Base-by-base conservation (phyloP, 2,329 filamentous ascomycete genomes). In the Immersiporthe knoxdaviesiana region DNA sequence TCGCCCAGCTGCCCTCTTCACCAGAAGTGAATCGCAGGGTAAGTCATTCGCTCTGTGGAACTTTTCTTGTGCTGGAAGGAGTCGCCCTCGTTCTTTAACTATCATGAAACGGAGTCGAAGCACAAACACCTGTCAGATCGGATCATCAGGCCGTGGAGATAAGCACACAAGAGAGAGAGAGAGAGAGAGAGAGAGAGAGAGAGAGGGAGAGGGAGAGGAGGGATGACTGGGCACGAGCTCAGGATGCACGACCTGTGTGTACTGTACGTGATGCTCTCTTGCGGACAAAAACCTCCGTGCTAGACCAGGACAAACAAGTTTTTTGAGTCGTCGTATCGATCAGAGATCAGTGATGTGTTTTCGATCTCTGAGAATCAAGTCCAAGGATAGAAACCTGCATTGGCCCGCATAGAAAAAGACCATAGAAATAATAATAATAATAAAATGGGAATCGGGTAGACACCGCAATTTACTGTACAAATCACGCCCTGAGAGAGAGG, bases 321-420 rank as follows among this genome's bases (percentile, higher is more conserved):
- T 50, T 50, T n/a, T 27, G 63, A 50, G 27, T 35, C 7, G 37
- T 56, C 39, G 52, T 27, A 16, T 27, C 39, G 63, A 65, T 65
- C 63, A 65, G 63, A 58, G 24, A 65, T 44, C 27, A 39, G 35
- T n/a, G 63, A 39, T 56, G 30, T 65, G 50, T 39, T 50, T 56
- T 65, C 47, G 16, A 27, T 39, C 52, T 65, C 50, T 47, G 32
- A 27, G 32, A 50, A 44, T 35, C 39, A 32, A 8, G 16, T 50
- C 35, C 39, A 21, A 62, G 39, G 59, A 44, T 44, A 44, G 39
- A 62, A 62, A 44, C 30, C 39, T 62, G 37, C 39, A 24, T 8
- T 44, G 59, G 59, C 59, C 59, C 59, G 59, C 59, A 62, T 3
- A 18, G 24, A 12, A 62, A n/a, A n/a, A n/a, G n/a, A n/a, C n/a